Evolutionary conservation across 2,329 filamentous ascomycete species (phyloP).

Genomic region (Lachnellula hyalina): DNA sequence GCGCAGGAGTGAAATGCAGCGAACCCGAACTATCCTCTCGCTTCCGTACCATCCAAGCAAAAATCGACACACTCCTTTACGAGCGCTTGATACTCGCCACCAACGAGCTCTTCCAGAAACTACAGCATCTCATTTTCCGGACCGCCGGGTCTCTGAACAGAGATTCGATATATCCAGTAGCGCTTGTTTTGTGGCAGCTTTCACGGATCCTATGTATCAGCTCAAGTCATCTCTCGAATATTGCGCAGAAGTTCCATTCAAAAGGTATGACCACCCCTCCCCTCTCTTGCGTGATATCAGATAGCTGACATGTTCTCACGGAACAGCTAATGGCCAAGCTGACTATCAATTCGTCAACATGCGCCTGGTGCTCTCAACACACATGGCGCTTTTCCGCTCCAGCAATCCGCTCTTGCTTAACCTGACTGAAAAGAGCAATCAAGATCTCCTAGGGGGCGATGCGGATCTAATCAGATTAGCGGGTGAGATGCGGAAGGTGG

Average conservation of each 20-base stretch:
- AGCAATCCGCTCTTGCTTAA: constrained; percentile 23
- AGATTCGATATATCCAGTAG: constrained; percentile 24
- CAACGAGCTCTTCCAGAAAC: constrained; percentile 18
- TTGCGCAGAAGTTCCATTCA: constrained; percentile 12
- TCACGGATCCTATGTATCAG: constrained; percentile 19
- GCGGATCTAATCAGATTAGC: constrained; percentile 19
- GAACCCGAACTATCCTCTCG: background rate
- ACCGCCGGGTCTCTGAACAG: constrained; percentile 19
- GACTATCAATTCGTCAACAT: constrained; percentile 19
- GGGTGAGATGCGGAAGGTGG: constrained; percentile 17
- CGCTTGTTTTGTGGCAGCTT: constrained; percentile 24
- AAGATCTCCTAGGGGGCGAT: constrained; percentile 19
- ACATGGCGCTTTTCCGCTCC: constrained; percentile 24
- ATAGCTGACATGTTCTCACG: background rate
- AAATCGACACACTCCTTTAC: constrained; percentile 26
- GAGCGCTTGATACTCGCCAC: constrained; percentile 20
- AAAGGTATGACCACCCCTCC: constrained; percentile 4
- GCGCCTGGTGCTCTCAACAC: constrained; percentile 22
- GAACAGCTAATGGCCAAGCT: constrained; percentile 4
- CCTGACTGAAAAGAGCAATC: constrained; percentile 20
- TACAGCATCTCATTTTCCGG: constrained; percentile 24
- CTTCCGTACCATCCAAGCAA: constrained; percentile 20
- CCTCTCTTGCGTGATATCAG: background rate
- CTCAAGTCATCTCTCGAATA: constrained; percentile 18
- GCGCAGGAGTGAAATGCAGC: constrained; percentile 17